Percentiles rank a stretch among this genome's conserved stretches.
These are phyloP conservation scores for Phytophthora boehmeriae DNA, from an alignment of 352 stramenopile genomes.

Conservation along the genomic window DNA sequence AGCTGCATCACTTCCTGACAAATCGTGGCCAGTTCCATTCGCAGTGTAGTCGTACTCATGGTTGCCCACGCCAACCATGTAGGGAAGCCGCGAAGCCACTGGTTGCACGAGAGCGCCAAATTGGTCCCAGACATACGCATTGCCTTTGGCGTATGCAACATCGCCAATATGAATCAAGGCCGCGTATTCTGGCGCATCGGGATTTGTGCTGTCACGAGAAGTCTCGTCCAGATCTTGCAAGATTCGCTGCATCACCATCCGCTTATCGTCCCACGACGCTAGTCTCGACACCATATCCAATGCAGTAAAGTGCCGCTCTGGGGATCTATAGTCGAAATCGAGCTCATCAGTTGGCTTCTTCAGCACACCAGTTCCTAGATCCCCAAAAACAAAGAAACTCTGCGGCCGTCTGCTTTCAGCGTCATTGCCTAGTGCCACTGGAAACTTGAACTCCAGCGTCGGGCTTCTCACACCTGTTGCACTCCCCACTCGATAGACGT, in stretches of 20 bases:
- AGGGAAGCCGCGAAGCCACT: constrained; percentile 70
- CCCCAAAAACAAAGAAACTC: constrained; percentile 77
- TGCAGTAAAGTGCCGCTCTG: constrained; percentile 22
- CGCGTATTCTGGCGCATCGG: constrained; percentile 46
- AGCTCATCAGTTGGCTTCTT: constrained; percentile 26
- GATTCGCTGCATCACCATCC: constrained; percentile 39
- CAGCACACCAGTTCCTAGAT: constrained; percentile 46
- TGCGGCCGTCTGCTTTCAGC: constrained; percentile 23
- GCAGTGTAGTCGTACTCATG: constrained; percentile 37
- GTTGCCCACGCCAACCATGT: constrained; percentile 75
- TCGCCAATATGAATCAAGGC: constrained; percentile 85
- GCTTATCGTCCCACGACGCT: constrained; percentile 21
- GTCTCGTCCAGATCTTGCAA: constrained; percentile 27
- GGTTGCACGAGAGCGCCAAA: constrained; percentile 76
- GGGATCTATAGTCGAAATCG: constrained; percentile 23
- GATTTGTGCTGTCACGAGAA: constrained; percentile 2
- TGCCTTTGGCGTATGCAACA: constrained; percentile 69
- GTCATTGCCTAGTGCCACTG: constrained; percentile 14
- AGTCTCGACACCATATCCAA: constrained; percentile 35
- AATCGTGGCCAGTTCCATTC: constrained; percentile 29
- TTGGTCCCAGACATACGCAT: constrained; percentile 83
- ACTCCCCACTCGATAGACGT: constrained; percentile 39
- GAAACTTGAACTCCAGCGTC: constrained; percentile 36
- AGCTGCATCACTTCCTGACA: constrained; percentile 23
- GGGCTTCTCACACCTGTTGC: constrained; percentile 25